Evolutionary conservation across 805 yeast genomes (phyloP).

Genomic region (Zygosaccharomyces bailii): DNA sequence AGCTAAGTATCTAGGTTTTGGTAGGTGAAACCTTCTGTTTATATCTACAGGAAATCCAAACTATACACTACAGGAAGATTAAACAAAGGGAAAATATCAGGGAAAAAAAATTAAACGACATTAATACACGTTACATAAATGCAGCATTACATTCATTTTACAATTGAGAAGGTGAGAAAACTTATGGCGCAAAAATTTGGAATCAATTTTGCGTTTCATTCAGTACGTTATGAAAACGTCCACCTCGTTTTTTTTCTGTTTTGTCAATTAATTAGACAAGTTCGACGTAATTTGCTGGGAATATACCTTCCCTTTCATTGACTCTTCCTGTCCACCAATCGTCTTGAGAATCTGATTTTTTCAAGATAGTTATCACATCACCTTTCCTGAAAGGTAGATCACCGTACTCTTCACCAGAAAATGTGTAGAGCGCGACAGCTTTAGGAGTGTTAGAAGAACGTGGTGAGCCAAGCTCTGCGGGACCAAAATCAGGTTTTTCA

Average conservation of each 20-base stretch:
- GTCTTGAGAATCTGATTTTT: constrained; percentile 82
- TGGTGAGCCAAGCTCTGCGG: constrained; percentile 18
- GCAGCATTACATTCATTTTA: constrained; percentile 1
- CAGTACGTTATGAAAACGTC: no score
- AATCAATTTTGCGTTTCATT: no score
- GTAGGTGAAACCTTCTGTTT: constrained; percentile 8
- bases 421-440: constrained; percentile 85
- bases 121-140: constrained; percentile 9
- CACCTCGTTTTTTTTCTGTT: not conserved
- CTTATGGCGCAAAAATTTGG: not conserved
- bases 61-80: not conserved
- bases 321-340: constrained; percentile 99
- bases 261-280: constrained; percentile 37
- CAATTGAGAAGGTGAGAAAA: not conserved
- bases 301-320: constrained; percentile 82
- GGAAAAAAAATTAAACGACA: constrained; percentile 1
- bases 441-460: constrained; percentile 49
- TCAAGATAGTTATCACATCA: constrained; percentile 81
- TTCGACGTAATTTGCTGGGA: constrained; percentile 97
- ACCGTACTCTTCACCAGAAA: constrained; percentile 90
- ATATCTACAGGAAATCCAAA: no score
- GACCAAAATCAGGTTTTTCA: constrained; percentile 41
- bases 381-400: constrained; percentile 93
- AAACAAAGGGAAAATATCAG: not conserved
- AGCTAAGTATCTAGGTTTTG: constrained; percentile 27